Evolutionary conservation across 306 rosid species (phyloP).

Genomic region (Luffa aegyptiaca): DNA sequence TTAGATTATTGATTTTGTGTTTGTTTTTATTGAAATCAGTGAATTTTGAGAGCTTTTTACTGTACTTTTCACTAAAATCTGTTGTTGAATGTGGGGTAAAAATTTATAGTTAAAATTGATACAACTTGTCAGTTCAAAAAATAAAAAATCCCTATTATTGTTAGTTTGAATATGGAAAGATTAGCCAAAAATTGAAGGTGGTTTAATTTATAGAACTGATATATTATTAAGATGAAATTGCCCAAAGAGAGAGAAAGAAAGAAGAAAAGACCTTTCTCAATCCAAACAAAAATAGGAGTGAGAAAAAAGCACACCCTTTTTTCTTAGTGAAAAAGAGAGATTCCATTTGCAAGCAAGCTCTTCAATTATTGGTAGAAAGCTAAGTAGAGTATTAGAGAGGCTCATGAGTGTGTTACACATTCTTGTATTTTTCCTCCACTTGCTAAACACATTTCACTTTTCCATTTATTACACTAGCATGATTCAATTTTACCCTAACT

Average conservation of each 20-base stretch:
- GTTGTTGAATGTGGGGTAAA: too few relatives aligned
- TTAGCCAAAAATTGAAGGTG: not conserved
- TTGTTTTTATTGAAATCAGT: too few relatives aligned
- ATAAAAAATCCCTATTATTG: not conserved
- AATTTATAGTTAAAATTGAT: too few relatives aligned
- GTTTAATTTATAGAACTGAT: not conserved
- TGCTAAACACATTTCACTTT: not conserved
- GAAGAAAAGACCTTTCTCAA: not conserved
- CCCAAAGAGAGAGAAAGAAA: not conserved
- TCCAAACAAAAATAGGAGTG: not conserved
- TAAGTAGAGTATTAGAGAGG: not conserved
- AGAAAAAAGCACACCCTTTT: not conserved
- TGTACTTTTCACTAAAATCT: too few relatives aligned
- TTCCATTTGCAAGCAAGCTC: not conserved
- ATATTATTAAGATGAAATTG: not conserved
- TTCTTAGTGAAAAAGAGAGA: not conserved
- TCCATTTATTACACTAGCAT: not conserved
- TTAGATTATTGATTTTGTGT: too few relatives aligned
- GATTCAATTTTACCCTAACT: not conserved
- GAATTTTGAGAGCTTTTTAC: too few relatives aligned
- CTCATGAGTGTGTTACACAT: not conserved
- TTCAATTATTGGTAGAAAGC: not conserved
- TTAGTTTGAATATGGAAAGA: not conserved
- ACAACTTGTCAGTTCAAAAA: too few relatives aligned
- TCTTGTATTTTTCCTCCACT: not conserved